A percentile compares a stretch with the other conserved stretches of the same genome.
Conservation (phyloP, 257 asterid species). For the Primulina eburnea region DNA sequence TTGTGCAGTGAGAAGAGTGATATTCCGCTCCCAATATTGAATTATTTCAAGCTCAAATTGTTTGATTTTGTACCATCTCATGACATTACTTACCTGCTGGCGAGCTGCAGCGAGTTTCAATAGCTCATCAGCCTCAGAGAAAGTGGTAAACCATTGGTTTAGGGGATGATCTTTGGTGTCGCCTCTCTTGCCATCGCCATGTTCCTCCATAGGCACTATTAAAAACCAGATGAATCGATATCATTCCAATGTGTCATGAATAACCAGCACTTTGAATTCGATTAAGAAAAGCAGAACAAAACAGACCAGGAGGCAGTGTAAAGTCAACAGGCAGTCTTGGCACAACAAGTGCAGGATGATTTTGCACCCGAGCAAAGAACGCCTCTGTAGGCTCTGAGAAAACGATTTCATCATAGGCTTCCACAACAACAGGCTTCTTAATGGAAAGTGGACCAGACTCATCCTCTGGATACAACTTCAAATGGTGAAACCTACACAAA, state of each 20-base stretch:
- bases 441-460: constrained; percentile 42
- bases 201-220: constrained; percentile 54
- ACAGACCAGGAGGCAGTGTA: constrained; percentile 63
- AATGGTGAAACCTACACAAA: constrained; percentile 40
- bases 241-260: not conserved
- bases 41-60: not conserved
- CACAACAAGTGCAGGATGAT: constrained; percentile 35
- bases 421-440: constrained; percentile 67
- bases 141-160: constrained; percentile 74
- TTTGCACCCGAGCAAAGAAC: constrained; percentile 63
- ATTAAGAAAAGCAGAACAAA: constrained; percentile 18
- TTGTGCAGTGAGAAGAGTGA: not conserved
- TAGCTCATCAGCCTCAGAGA: constrained; percentile 92
- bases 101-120: constrained; percentile 89
- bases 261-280: not conserved
- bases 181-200: constrained; percentile 41
- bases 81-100: constrained; percentile 60
- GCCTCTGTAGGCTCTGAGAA: constrained; percentile 76
- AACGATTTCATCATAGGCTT: constrained; percentile 86
- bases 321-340: constrained; percentile 46
- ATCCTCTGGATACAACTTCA: constrained; percentile 47
- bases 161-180: constrained; percentile 73
- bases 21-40: not conserved
- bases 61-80: not conserved
- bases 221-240: not conserved